Percentiles rank a stretch among this genome's conserved stretches.
Conservation (phyloP, 345 rosid genomes). For the Cardamine occulta region DNA sequence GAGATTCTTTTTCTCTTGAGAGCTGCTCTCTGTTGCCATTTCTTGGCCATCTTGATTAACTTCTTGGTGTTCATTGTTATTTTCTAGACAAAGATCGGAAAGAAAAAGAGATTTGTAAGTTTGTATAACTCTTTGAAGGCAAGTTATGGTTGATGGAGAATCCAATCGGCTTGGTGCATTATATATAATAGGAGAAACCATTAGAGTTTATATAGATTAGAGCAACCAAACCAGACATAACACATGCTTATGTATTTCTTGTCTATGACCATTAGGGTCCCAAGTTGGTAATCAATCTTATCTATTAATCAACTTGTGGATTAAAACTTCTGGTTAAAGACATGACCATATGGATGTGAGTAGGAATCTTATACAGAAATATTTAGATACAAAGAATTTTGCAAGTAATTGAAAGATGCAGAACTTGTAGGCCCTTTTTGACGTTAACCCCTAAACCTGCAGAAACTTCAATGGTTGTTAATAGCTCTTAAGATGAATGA, state of each 20-base stretch:
- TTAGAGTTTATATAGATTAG: too few species aligned
- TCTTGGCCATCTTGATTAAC: conserved; percentile 13
- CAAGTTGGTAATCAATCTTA: background rate
- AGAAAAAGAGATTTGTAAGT: background rate
- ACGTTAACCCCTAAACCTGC: background rate
- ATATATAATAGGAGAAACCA: too few species aligned
- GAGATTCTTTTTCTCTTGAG: conserved; percentile 24
- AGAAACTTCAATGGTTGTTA: background rate
- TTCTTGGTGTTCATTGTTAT: conserved; percentile 8
- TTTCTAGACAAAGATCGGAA: background rate
- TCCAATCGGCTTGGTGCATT: background rate
- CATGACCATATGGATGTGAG: conserved; percentile 26
- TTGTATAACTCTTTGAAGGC: conserved; percentile 1
- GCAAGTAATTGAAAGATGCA: background rate
- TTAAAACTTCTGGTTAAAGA: background rate
- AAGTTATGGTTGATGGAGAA: conserved; percentile 19
- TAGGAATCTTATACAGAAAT: background rate
- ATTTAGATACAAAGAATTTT: conserved; percentile 7
- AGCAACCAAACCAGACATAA: background rate
- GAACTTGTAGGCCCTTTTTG: conserved; percentile 19
- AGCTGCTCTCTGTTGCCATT: conserved; percentile 23
- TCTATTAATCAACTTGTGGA: conserved; percentile 3
- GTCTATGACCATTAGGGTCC: conserved; percentile 12
- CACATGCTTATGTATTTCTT: conserved; percentile 30
- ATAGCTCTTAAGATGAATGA: background rate